Base-by-base conservation (phyloP, 2,329 filamentous ascomycete species). In the Cytospora piceae region DNA sequence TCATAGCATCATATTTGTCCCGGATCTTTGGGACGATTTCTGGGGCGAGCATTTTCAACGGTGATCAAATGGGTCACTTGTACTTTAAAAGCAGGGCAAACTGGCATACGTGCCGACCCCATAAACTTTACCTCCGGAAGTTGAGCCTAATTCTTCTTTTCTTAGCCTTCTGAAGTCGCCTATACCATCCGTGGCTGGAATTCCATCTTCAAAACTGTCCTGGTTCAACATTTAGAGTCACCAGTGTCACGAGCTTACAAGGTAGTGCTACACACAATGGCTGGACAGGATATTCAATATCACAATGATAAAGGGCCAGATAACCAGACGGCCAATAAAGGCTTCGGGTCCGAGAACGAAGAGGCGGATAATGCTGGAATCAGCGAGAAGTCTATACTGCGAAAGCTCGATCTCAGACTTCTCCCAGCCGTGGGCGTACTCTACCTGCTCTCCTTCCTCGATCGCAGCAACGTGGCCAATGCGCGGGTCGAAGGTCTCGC, bases 391-490 rank as follows among this genome's bases (percentile, higher is more conserved):
- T 77, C 79, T 0, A 76, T 91, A 2, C 71, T 91, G 8, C 79
- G 87, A 12, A 90, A 85, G 67, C 71, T 87, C 17, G 85, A 87
- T 67, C 68, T 74, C 4, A 77, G 79, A 55, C 75, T 87, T 4
- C 73, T 87, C 0, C 85, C 85, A 0, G 81, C 83, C 0, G 80
- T 87, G 2, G 83, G 83, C 0, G 71, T 86, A 3, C 69, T 87
- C 14, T 87, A 87, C 69, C 73, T 87, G 7, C 72, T 87, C 0
- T 86, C 82, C 0, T 87, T 87, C 67, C 72, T 87, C 11, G 85
- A 87, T 69, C 77, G 84, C 37, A 85, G 83, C 70, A 87, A 87
- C 76, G 84, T 87, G 24, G 84, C 83, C 29, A 87, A 87, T 68
- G 85, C 85, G 0, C 79, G 80, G 58, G 81, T 87, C 22, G 84